Base-by-base conservation (phyloP, 192 early-diverging fungal species). In the Coemansia asiatica region DNA sequence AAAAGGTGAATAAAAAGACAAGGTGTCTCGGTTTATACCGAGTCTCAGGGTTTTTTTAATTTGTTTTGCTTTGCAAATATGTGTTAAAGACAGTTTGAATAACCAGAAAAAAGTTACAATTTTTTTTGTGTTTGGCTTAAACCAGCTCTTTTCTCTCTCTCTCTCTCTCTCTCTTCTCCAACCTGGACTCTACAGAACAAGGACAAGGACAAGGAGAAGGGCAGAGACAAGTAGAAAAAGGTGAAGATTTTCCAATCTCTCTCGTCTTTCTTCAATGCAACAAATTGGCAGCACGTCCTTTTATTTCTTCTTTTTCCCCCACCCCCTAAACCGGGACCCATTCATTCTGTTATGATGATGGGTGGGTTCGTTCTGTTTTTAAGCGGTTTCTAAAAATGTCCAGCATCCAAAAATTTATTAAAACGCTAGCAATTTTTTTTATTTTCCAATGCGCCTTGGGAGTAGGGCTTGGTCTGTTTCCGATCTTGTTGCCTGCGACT, bases 41-140 rank as follows among this genome's bases (percentile, higher is more conserved):
- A n/a, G n/a, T n/a, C n/a, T n/a, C n/a, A n/a, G 19, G 49, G 49
- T 2, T 5, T 16, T 51, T 19, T 2, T 21, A 51, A 51, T 22
- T 22, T 51, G 18, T 51, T 51, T 2, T 51, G 49, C 22, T 51
- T 51, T 51, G 49, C n/a, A n/a, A n/a, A n/a, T n/a, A n/a, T n/a
- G n/a, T n/a, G n/a, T n/a, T n/a, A n/a, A n/a, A n/a, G n/a, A n/a
- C n/a, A n/a, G n/a, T n/a, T n/a, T n/a, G n/a, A n/a, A n/a, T n/a
- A n/a, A n/a, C n/a, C n/a, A n/a, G n/a, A n/a, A n/a, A n/a, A n/a
- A n/a, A n/a, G n/a, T n/a, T n/a, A n/a, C n/a, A n/a, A n/a, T n/a
- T n/a, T n/a, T n/a, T n/a, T n/a, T n/a, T n/a, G n/a, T n/a, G n/a
- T n/a, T n/a, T n/a, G n/a, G n/a, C n/a, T n/a, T n/a, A n/a, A n/a